Base-by-base conservation (phyloP, 1,139 yeast genomes). In the Kodamaea suecica region DNA sequence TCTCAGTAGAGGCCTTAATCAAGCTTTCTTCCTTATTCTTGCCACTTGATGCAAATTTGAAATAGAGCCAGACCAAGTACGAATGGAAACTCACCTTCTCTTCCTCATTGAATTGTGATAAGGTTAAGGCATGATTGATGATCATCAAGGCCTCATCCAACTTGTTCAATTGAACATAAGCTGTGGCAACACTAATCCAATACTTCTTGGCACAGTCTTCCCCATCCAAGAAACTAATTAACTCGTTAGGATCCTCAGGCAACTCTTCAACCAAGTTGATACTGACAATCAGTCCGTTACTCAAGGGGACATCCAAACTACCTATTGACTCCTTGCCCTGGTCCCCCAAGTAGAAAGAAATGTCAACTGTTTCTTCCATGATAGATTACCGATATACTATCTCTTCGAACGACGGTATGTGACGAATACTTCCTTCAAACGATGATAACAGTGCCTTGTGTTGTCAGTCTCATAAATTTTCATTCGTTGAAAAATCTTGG, bases 221-320 rank as follows among this genome's bases (percentile, higher is more conserved):
- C 43, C 84, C 86, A 42, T 83, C 82, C 45, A 92, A 67, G 44
- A 92, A 73, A 26, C 77, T 75, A 47, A 84, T 80, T 47, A 92
- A 70, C 52, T 92, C 97, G 35, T 78, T 73, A 4, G 95, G 84
- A 55, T 88, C 95, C 15, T 85, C 95, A 1, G 96, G 95, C 41
- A 90, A 67, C 53, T 90, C 97, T 30, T 76, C 76, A 29, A 68
- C 65, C 40, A 71, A 72, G 59, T 78, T 84, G 44, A 84, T 77
- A 38, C 79, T 72, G 41, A 83, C 92, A 45, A 83, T 77, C 57
- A 83, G 87, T 35, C 82, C 85, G 44, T 73, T 80, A 47, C 74
- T 72, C 52, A 83, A 63, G 11, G 88, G 90, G 47, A 84, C 79
- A 55, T 81, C 88, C 43, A 80, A 58, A 33, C 57, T 61, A 17